These are phyloP conservation scores for Calocybe gangraenosa DNA, from an alignment of 768 basidiomycete genomes.

Conservation along the genomic window DNA sequence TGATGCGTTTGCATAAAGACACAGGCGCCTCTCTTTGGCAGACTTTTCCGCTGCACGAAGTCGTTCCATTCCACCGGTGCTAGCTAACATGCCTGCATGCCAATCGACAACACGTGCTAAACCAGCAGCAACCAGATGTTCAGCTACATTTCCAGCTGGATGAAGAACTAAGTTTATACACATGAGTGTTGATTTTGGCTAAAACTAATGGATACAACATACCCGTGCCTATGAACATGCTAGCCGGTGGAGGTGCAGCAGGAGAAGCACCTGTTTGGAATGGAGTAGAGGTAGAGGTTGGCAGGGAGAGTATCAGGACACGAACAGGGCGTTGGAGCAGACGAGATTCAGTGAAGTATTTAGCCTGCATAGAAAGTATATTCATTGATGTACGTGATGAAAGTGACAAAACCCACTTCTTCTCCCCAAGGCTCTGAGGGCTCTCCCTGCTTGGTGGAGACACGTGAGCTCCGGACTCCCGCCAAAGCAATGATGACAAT, in stretches of 20 bases:
- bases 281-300: slow-evolving; percentile 72
- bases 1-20: slow-evolving; percentile 61
- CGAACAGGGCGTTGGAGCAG: slow-evolving; percentile 77
- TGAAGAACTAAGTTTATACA: slow-evolving; percentile 58
- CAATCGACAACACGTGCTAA: slow-evolving; percentile 93
- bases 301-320: slow-evolving; percentile 76
- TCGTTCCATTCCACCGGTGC: slow-evolving; percentile 80
- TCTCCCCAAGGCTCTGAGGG: slow-evolving; percentile 81
- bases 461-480: slow-evolving; percentile 74
- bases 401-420: slow-evolving; percentile 53
- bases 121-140: slow-evolving; percentile 79
- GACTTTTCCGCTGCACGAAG: slow-evolving; percentile 78
- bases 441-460: slow-evolving; percentile 70
- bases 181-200: slow-evolving; percentile 3
- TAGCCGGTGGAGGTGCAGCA: slow-evolving; percentile 60
- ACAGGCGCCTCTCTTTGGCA: slow-evolving; percentile 72
- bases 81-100: slow-evolving; percentile 94
- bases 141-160: slow-evolving; percentile 92
- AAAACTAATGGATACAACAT: not conserved
- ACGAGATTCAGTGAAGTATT: slow-evolving; percentile 89
- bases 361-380: slow-evolving; percentile 54
- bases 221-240: slow-evolving; percentile 76
- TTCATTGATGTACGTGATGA: slow-evolving; percentile 13
- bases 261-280: slow-evolving; percentile 61
- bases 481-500: slow-evolving; percentile 82